Evolutionary conservation across 768 basidiomycete genomes (phyloP), one percentile per base, ranked within the genome.

Genomic region (Xerocomellus amylosporus): DNA sequence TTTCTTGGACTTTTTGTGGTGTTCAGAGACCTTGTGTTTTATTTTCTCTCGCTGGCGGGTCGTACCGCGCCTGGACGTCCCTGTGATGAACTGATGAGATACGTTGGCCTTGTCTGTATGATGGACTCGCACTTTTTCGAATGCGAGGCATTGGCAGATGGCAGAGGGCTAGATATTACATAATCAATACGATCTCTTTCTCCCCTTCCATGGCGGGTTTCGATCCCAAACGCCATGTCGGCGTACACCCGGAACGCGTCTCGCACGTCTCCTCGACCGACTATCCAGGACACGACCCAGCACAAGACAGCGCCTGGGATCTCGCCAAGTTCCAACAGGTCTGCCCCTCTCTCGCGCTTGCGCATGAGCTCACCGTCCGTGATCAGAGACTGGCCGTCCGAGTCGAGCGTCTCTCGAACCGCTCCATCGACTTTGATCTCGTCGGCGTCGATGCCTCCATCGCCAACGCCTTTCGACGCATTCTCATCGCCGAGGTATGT

Each of bases 361-460:
- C 50, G 31, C 33, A 49, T 54, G 0, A 22, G 5, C 55, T 47
- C 45, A 56, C 36, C 48, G 5, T 40, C n/a, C 17, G 69, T 28
- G 37, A 1, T 63, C 72, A 92, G 92, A 87, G 79, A 64, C 75
- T 95, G 51, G 75, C 77, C 66, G 83, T 93, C 10, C 78, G 85
- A 53, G 79, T 97, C 34, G 84, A 89, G 56, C 81, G 90, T 40
- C 74, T 95, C 34, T 96, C 94, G 0, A 80, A 88, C 40, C 81
- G 87, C 15, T 87, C 88, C 2, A 83, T 97, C 57, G 95, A 98
- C 61, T 96, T 99, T 70, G 97, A 99, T 73, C 77, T 98, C 42
- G 82, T 98, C 52, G 95, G 96, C 6, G 88, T 98, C 28, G 96
- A 99, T 69, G 91, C 97, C 1, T 90, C 93, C 15, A 90, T 99